Base-by-base conservation (phyloP, 768 basidiomycete species). In the Zangia roseola region DNA sequence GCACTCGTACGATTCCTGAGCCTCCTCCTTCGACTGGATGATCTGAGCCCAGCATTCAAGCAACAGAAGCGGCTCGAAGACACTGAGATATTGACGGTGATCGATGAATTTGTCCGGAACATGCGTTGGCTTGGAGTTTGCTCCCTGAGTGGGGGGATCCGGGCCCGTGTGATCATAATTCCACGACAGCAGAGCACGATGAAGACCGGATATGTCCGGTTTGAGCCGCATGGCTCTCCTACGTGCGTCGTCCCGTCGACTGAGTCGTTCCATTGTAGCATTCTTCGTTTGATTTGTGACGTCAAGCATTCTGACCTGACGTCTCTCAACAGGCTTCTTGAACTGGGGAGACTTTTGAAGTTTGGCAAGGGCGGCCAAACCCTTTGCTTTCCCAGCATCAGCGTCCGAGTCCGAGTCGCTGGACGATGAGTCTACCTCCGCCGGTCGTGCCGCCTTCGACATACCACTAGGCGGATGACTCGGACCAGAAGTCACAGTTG, bases 31-130 rank as follows among this genome's bases (percentile, higher is more conserved):
- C 5, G 91, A 83, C 55, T 90, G 82, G 8, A 76, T 61, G 20
- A 95, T 78, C 62, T 95, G 91, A 24, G 86, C 82, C 94, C 97
- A 97, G 53, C 90, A 84, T 69, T 99, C 97, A 49, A 90, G 71
- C 17, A 94, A 69, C 23, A 98, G 71, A 14, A 98, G 75, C 2
- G 95, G 94, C 62, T 91, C 83, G 64, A 97, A 93, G 38, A 86
- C 74, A 20, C 71, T 71, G 35, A 79, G 77, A 66, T 95, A 98
- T 17, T 91, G 79, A 1, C 71, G 64, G 49, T 84, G 79, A 43
- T 80, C 77, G 2, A 58, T 48, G 65, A 97, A 98, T 10, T 64
- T 71, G 45, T 83, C 78, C 0, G 90, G 88, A 8, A 97, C 75
- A 16, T 66, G 69, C 12, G 65, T 42, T 25, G 76, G 59, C 2